Evolutionary conservation across 768 basidiomycete genomes (phyloP), one percentile per base, ranked within the genome.

Genomic region (Naganishia randhawae): DNA sequence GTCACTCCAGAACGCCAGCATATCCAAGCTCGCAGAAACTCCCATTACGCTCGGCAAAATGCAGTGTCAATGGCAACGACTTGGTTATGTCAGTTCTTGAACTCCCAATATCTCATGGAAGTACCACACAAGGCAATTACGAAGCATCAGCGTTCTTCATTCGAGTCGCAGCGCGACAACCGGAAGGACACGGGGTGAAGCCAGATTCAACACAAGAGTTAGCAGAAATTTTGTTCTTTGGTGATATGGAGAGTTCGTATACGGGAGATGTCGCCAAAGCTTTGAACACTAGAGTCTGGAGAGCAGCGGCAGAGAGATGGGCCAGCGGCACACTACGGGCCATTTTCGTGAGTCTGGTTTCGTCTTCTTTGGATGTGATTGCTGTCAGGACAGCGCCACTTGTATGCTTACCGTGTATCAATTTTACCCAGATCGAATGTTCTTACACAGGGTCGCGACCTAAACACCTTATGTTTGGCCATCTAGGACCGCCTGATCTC

Each of bases 151-250:
- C 93, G 17, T 94, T 90, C 82, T 95, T 95, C 78, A 79, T 97
- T 73, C 85, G 87, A 71, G 76, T 78, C 57, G 83, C 89, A 62
- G 80, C 83, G 45, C 35, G 8, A 19, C 54, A 8, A 31, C 42
- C 16, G 11, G 52, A 37, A 32, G 32, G 2, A 22, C 41, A 39
- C 3, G 13, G 42, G 1, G 32, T n/a, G 3, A 54, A 52, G 6
- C 33, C 42, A 9, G 66, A 65, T 17, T 37, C 32, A 3, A 39
- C 37, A 2, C 37, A 50, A 19, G 25, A 48, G 25, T 48, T 48
- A 7, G 22, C 82, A 53, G 90, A 95, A 77, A 87, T 97, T 71
- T 82, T 97, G 41, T 97, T 97, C 80, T 95, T 96, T 73, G 95
- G 95, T 0, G 93, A 95, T 79, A 88, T 96, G 69, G 91, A 94